Percentiles rank a stretch among this genome's conserved stretches.
phyloP scores from a whole-genome alignment of 2,329 filamentous ascomycete species.

The Polytolypa hystricis region DNA sequence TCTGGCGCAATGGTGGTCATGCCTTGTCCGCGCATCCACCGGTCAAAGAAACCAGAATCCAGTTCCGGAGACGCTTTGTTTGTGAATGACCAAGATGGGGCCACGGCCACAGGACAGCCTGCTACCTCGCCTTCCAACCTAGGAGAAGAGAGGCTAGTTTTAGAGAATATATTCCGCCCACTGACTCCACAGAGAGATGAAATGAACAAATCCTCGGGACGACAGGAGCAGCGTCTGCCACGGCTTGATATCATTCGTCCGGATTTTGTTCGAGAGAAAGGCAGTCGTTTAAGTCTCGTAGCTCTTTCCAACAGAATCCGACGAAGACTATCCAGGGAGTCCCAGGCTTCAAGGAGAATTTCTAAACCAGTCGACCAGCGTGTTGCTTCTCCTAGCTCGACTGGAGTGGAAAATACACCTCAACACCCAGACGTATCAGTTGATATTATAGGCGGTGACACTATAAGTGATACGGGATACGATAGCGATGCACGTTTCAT shows the following conservation, averaged over 20 bases:
- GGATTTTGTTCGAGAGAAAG: neutral
- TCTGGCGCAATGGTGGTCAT: conserved; percentile 8
- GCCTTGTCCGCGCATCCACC: conserved; percentile 8
- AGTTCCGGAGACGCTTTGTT: neutral
- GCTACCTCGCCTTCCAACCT: neutral
- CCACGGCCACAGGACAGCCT: neutral
- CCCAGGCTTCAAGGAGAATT: conserved; percentile 12
- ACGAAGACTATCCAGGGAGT: conserved; percentile 24
- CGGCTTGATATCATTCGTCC: neutral
- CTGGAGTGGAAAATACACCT: neutral
- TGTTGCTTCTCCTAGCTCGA: conserved; percentile 4
- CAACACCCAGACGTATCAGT: conserved; percentile 10
- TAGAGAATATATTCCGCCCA: conserved; percentile 8
- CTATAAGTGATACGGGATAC: conserved; percentile 29
- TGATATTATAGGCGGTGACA: conserved; percentile 19
- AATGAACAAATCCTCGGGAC: neutral
- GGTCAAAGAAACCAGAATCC: neutral
- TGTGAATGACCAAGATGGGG: no score
- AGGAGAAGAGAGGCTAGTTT: conserved; percentile 5
- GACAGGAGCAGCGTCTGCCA: neutral
- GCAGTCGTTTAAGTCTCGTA: conserved; percentile 6
- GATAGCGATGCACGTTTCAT: conserved; percentile 33
- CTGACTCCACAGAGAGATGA: neutral
- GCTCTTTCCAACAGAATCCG: conserved; percentile 20
- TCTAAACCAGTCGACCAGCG: conserved; percentile 11